Evolutionary conservation across 495 filamentous ascomycete genomes (phyloP).

Genomic region (Penicillium robsamsonii): DNA sequence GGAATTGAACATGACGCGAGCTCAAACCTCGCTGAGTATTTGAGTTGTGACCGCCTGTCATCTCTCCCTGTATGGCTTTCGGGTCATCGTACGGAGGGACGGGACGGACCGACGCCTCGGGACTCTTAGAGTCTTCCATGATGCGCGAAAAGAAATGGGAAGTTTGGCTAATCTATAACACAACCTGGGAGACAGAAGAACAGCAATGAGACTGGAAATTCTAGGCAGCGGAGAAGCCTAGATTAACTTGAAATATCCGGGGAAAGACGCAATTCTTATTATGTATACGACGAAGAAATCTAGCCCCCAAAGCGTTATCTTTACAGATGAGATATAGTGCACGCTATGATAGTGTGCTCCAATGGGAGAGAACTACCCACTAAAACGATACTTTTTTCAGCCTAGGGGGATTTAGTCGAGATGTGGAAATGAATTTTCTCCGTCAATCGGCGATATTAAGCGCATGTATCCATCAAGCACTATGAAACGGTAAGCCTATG

Average conservation of each 20-base stretch:
- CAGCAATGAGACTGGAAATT: neutral
- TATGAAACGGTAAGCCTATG: neutral
- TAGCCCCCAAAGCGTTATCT: neutral
- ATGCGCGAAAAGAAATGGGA: neutral
- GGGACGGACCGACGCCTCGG: constrained; percentile 18
- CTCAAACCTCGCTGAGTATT: constrained; percentile 31
- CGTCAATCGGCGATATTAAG: neutral
- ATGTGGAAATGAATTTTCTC: neutral
- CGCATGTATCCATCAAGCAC: neutral
- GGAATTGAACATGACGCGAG: constrained; percentile 61
- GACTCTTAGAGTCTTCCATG: constrained; percentile 24
- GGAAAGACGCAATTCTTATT: neutral
- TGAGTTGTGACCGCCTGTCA: constrained; percentile 10
- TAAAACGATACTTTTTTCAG: neutral
- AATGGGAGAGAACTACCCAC: neutral
- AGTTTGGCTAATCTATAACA: neutral
- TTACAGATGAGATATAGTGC: neutral
- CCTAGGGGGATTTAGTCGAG: too few species aligned
- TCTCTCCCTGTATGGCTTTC: constrained; percentile 20
- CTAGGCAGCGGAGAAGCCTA: neutral
- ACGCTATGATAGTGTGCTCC: neutral
- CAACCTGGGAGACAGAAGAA: neutral
- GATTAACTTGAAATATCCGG: neutral
- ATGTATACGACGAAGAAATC: neutral
- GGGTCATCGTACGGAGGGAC: constrained; percentile 22